phyloP scores from a whole-genome alignment of 2,329 filamentous ascomycete genomes.

The Shiraia bambusicola region DNA sequence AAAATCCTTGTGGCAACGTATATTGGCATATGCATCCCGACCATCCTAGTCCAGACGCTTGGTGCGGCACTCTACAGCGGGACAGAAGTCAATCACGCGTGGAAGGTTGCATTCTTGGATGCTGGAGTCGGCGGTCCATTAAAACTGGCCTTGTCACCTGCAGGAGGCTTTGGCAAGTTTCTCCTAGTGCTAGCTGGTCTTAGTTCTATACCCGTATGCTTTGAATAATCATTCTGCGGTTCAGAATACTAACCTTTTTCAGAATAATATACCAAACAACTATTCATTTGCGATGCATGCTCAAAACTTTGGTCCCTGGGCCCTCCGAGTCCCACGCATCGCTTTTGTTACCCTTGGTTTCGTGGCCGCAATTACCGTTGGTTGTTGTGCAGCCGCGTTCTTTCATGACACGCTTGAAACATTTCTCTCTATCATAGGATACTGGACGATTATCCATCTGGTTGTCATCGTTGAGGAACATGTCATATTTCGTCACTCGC shows the following conservation, averaged over 20 bases:
- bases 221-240: neutral
- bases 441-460: conserved; percentile 35
- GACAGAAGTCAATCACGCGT: conserved; percentile 23
- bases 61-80: conserved; percentile 40
- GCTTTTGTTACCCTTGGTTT: conserved; percentile 40
- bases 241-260: conserved; percentile 1
- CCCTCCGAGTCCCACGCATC: conserved; percentile 34
- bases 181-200: conserved; percentile 38
- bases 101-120: conserved; percentile 30
- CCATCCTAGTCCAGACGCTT: conserved; percentile 27
- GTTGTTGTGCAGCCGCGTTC: conserved; percentile 38
- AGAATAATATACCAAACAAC: conserved; percentile 45
- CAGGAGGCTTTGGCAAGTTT: conserved; percentile 41
- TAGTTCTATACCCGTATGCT: conserved; percentile 36
- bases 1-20: conserved; percentile 30
- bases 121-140: conserved; percentile 36
- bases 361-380: conserved; percentile 35
- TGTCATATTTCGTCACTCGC: conserved; percentile 34
- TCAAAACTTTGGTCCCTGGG: conserved; percentile 41
- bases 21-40: neutral
- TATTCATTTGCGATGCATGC: conserved; percentile 42
- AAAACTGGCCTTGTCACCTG: conserved; percentile 35
- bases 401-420: conserved; percentile 29
- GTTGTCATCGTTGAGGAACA: conserved; percentile 40
- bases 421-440: conserved; percentile 32